A percentile compares a stretch with the other conserved stretches of the same genome.
Conservation (phyloP, 1,284 basidiomycete genomes). For the Leccinum solheimii region DNA sequence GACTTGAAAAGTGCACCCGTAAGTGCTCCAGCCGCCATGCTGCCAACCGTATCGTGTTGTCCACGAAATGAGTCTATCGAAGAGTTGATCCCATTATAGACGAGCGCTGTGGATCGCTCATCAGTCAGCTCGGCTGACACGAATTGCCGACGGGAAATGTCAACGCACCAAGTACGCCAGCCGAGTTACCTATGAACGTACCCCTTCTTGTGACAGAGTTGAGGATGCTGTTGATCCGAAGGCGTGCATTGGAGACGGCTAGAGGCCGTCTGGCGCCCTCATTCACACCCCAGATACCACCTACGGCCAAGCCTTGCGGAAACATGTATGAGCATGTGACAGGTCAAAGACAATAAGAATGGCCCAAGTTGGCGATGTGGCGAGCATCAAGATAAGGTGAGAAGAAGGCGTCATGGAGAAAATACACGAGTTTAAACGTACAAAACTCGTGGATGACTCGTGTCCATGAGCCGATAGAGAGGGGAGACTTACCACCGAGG, state of each 20-base stretch:
- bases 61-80: slow-evolving; percentile 88
- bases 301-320: slow-evolving; percentile 84
- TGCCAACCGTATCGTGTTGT: slow-evolving; percentile 89
- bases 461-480: slow-evolving; percentile 50
- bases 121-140: slow-evolving; percentile 27
- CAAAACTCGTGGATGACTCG: slow-evolving; percentile 56
- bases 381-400: slow-evolving; percentile 65
- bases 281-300: slow-evolving; percentile 93
- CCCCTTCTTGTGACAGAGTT: slow-evolving; percentile 97
- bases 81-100: slow-evolving; percentile 97
- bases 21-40: slow-evolving; percentile 89
- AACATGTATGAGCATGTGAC: slow-evolving; percentile 69
- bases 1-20: slow-evolving; percentile 94
- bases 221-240: slow-evolving; percentile 95
- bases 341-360: slow-evolving; percentile 70
- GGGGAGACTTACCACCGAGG: slow-evolving; percentile 81
- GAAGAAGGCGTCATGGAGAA: slow-evolving; percentile 41
- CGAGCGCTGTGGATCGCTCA: slow-evolving; percentile 64
- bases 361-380: slow-evolving; percentile 51
- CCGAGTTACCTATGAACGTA: slow-evolving; percentile 97
- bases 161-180: slow-evolving; percentile 89
- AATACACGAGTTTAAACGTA: slow-evolving; percentile 44
- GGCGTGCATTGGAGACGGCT: slow-evolving; percentile 78
- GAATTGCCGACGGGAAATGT: slow-evolving; percentile 38
- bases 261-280: slow-evolving; percentile 89